phyloP scores from a whole-genome alignment of 768 basidiomycete species.

The Agrocybe pediades region DNA sequence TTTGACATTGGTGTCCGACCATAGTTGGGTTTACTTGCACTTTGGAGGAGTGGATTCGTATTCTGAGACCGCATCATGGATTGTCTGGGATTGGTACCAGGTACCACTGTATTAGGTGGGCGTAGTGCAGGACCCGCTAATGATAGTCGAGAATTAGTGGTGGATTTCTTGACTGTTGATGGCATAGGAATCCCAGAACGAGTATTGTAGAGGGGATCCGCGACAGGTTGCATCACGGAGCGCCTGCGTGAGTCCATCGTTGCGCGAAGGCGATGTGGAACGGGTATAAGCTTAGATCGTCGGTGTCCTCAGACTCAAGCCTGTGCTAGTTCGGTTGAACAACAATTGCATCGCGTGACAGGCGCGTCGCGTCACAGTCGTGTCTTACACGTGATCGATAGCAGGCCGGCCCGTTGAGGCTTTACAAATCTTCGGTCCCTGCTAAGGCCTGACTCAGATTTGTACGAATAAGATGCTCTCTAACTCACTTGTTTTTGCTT shows the following conservation, averaged over 20 bases:
- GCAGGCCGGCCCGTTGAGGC: neutral
- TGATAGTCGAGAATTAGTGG: conserved; percentile 64
- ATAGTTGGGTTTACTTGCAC: conserved; percentile 63
- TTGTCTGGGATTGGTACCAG: conserved; percentile 61
- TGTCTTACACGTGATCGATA: neutral
- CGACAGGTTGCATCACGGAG: conserved; percentile 56
- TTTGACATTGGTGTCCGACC: conserved; percentile 77
- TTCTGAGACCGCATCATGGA: conserved; percentile 73
- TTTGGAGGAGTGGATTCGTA: conserved; percentile 66
- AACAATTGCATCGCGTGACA: conserved; percentile 21
- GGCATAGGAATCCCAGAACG: conserved; percentile 77
- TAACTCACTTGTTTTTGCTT: neutral
- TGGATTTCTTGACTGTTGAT: conserved; percentile 71
- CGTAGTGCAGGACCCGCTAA: conserved; percentile 76
- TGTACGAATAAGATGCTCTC: neutral
- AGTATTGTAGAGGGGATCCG: conserved; percentile 48
- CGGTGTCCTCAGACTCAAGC: neutral
- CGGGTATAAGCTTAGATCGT: neutral
- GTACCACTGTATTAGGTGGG: conserved; percentile 45
- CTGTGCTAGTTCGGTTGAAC: conserved; percentile 3
- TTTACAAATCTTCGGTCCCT: neutral
- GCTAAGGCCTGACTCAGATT: neutral
- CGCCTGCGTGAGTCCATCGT: conserved; percentile 55
- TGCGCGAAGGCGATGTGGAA: neutral
- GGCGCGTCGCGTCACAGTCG: conserved; percentile 29